phyloP scores from a whole-genome alignment of 805 yeast species.

The Ogataea henricii region DNA sequence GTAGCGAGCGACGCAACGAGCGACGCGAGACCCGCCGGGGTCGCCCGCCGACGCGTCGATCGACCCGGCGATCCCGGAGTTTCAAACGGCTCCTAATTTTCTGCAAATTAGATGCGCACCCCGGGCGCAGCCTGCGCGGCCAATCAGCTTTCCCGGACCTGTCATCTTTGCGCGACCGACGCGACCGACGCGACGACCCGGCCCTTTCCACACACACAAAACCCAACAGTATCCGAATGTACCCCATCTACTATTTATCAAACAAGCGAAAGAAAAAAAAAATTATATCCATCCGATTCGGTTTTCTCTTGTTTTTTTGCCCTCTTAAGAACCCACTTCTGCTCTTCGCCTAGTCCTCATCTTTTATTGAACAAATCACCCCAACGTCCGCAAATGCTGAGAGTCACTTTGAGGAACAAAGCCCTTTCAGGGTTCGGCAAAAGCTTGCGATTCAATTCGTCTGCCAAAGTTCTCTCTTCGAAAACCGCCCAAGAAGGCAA shows the following conservation, averaged over 20 bases:
- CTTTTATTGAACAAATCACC: no score
- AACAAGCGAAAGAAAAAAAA: not conserved
- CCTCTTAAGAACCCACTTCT: no score
- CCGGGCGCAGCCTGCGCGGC: not conserved
- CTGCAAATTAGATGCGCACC: not conserved
- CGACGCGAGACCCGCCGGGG: not conserved
- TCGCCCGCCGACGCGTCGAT: not conserved
- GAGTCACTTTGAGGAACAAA: slow-evolving; percentile 1
- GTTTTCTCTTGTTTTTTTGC: not conserved
- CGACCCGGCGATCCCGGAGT: slow-evolving; percentile 1
- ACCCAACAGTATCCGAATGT: slow-evolving; percentile 1
- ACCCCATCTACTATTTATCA: slow-evolving; percentile 9
- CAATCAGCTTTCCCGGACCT: not conserved
- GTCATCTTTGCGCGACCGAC: not conserved
- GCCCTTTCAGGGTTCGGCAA: not conserved
- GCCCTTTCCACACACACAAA: not conserved
- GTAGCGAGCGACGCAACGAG: not conserved
- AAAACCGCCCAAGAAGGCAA: not conserved
- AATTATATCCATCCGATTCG: slow-evolving; percentile 1
- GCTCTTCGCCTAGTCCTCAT: no score
- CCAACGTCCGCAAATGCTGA: slow-evolving; percentile 7
- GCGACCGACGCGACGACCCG: slow-evolving; percentile 1
- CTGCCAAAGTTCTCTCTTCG: not conserved
- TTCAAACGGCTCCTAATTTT: no score
- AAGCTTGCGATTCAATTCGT: slow-evolving; percentile 2